Base-by-base conservation (phyloP, 192 early-diverging fungal genomes). In the Coemansia nantahalensis region DNA sequence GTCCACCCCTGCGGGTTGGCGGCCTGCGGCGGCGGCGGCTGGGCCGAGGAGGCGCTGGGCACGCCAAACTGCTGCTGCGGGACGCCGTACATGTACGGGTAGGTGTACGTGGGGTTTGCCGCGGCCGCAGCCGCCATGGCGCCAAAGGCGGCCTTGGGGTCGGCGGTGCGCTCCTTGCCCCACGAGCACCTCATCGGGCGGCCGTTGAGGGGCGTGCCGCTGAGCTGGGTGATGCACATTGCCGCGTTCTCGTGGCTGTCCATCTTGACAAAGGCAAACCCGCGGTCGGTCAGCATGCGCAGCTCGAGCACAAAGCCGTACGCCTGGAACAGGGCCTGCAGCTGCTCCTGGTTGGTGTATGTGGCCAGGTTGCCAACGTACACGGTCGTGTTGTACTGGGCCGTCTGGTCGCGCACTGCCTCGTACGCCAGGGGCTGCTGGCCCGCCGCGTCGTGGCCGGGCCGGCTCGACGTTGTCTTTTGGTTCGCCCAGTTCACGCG, bases 401-500 rank as follows among this genome's bases (percentile, higher is more conserved):
- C 82, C 8, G 91, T 83, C 69, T 90, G 88, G 41, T 68, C 72
- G 33, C 85, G 62, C 14, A 91, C 86, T 36, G 78, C 68, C 46
- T 91, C 90, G 65, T 83, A 90, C 16, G 80, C 64, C 49, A 82
- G 73, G 36, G 81, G 67, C 56, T 79, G 45, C 30, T 41, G 24
- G 48, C 23, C 17, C 24, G 47, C 36, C 48, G 49, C 35, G 36
- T 56, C 57, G 35, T 48, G 57, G n/a, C 36, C 41, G 4, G 52
- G 16, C 49, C 68, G 66, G 39, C 39, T 36, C 7, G 26, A 28
- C 22, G 63, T 8, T 19, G 80, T 80, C 62, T 92, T 92, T 54
- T 93, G 91, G 54, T 86, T 95, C 16, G 93, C 93, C 93, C 93
- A 95, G 78, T 94, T 94, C 51, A 92, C 89, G 36, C 93, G 87